phyloP scores from a whole-genome alignment of 2,329 filamentous ascomycete species.

The Xylariaceae sp. region DNA sequence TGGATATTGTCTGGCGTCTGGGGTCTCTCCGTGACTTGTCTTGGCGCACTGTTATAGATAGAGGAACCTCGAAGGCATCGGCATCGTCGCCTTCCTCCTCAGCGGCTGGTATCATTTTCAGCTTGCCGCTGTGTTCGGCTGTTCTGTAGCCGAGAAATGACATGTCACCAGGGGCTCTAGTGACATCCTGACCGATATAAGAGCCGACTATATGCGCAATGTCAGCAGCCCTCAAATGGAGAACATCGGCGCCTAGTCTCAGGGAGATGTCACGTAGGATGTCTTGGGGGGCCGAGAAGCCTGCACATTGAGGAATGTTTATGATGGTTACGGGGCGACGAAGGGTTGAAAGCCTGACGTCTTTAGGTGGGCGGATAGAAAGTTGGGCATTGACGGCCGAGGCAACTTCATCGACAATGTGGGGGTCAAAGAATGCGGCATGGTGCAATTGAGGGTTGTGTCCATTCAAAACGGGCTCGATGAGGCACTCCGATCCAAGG shows the following conservation, averaged over 20 bases:
- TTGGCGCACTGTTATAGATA: conserved; percentile 15
- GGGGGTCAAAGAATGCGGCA: conserved; percentile 17
- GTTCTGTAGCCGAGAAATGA: conserved; percentile 55
- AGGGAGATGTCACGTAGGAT: conserved; percentile 56
- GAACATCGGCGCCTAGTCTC: conserved; percentile 60
- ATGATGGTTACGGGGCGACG: conserved; percentile 28
- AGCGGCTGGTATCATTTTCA: conserved; percentile 4
- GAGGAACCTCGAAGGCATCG: conserved; percentile 8
- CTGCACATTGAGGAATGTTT: conserved; percentile 24
- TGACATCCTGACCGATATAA: conserved; percentile 62
- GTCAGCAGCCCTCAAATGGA: conserved; percentile 65
- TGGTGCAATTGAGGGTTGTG: conserved; percentile 9
- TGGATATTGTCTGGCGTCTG: conserved; percentile 31
- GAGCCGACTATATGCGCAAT: conserved; percentile 65
- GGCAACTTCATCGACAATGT: conserved; percentile 22
- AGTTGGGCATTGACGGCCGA: conserved; percentile 25
- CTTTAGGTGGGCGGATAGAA: conserved; percentile 22
- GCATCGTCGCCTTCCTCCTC: conserved; percentile 17
- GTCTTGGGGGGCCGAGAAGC: conserved; percentile 19
- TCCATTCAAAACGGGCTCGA: conserved; percentile 5
- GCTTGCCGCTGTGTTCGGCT: conserved; percentile 50
- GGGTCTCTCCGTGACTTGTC: conserved; percentile 21
- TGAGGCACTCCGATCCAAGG: too few species aligned
- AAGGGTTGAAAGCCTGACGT: conserved; percentile 21
- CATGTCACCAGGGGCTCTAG: conserved; percentile 41